Evolutionary conservation across 306 rosid species (phyloP).

Genomic region (Mucuna pruriens): DNA sequence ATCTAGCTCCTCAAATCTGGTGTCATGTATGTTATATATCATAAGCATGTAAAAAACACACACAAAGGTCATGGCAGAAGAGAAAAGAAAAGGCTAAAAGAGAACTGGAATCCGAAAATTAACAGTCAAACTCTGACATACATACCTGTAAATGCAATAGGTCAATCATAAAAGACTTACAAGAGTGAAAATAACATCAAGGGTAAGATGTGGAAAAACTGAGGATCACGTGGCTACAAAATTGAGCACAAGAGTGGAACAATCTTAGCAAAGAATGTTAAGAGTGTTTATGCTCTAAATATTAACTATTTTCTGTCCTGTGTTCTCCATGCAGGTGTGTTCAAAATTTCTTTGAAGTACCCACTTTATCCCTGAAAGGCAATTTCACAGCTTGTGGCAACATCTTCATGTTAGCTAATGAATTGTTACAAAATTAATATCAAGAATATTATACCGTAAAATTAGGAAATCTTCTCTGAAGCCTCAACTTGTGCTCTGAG

Average conservation of each 20-base stretch:
- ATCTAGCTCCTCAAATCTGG: conserved; percentile 19
- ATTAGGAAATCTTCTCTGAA: conserved; percentile 83
- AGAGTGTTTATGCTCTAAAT: not conserved
- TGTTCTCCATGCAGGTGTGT: not conserved
- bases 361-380: conserved; percentile 10
- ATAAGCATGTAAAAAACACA: not conserved
- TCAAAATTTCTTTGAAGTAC: not conserved
- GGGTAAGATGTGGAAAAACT: not conserved
- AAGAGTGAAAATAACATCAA: not conserved
- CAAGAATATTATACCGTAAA: conserved; percentile 67
- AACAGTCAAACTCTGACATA: not conserved
- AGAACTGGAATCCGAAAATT: conserved; percentile 12
- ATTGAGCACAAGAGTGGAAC: not conserved
- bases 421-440: conserved; percentile 14
- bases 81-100: not conserved
- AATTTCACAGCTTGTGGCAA: conserved; percentile 25
- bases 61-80: not conserved
- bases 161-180: not conserved
- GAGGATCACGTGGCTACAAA: not conserved
- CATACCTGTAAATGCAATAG: not conserved
- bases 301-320: not conserved
- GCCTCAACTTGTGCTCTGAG: conserved; percentile 79
- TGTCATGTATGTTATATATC: conserved; percentile 11
- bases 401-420: conserved; percentile 23
- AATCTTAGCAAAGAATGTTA: conserved; percentile 1